Evolutionary conservation across 2,329 filamentous ascomycete species (phyloP), one percentile per base, ranked within the genome.

Genomic region (Xylaria sp.): DNA sequence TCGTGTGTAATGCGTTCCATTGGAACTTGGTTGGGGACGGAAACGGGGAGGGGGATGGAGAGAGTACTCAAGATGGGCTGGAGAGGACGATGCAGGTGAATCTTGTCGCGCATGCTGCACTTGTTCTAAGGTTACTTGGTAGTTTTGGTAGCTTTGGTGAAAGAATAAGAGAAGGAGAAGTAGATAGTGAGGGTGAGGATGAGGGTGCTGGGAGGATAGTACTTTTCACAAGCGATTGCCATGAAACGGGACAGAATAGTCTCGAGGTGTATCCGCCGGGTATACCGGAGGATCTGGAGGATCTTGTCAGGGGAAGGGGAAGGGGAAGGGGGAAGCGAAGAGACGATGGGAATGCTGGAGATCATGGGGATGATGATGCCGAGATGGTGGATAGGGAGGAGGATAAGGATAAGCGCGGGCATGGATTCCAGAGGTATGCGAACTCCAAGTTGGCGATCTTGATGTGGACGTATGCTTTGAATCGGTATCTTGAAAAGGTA

Each of bases 381-480:
- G n/a, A n/a, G n/a, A n/a, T n/a, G n/a, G n/a, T n/a, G n/a, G n/a
- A n/a, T n/a, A n/a, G n/a, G n/a, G n/a, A n/a, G n/a, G n/a, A n/a
- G n/a, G n/a, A n/a, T n/a, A 60, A 56, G 0, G 75, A 81, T 17
- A 71, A 75, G 21, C 64, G 74, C 21, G 79, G 76, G 3, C 69
- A 72, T 4, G 80, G 80, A 2, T 81, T 80, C 33, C 74, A 79
- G 56, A 70, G 78, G 56, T 83, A 82, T 66, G 79, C 73, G 2
- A 76, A 75, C 23, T 76, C 78, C 0, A 83, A 82, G 65, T 65
- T 72, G 5, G 78, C 75, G 2, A 69, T 77, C 12, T 68, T 79
- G 4, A 78, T 77, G 69, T 77, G 76, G 64, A 76, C 74, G 63
- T 77, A 80, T 60, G 76, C 76, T 28, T 63, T 83, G 17, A 80